These are phyloP conservation scores for Choanephora cucurbitarum DNA, from an alignment of 371 early-diverging fungal species.

Conservation along the genomic window DNA sequence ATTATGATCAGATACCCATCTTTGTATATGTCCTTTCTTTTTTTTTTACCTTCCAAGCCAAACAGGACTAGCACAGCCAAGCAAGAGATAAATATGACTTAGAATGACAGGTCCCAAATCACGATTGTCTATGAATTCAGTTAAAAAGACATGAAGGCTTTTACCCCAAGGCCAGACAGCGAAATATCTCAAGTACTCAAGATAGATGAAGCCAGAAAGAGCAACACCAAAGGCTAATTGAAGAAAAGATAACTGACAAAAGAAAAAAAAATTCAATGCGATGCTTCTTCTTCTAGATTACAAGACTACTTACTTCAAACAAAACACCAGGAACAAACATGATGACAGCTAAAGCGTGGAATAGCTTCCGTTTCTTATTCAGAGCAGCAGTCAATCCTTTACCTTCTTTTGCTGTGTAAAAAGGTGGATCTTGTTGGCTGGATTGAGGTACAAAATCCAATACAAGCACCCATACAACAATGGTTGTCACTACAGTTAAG, in stretches of 20 bases:
- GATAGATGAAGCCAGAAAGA: conserved; percentile 65
- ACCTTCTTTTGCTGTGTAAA: conserved; percentile 17
- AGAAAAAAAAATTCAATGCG: too few relatives aligned
- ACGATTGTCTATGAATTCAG: conserved; percentile 78
- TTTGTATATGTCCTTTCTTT: not conserved
- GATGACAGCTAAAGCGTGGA: conserved; percentile 80
- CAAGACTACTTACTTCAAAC: conserved; percentile 61
- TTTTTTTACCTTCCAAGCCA: conserved; percentile 73
- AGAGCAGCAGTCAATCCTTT: conserved; percentile 53
- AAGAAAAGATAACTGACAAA: conserved; percentile 66
- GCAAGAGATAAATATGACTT: conserved; percentile 83
- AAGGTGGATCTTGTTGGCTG: conserved; percentile 20
- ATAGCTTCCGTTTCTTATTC: conserved; percentile 81
- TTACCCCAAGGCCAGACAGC: conserved; percentile 72
- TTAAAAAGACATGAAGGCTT: conserved; percentile 71
- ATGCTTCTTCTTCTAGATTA: too few relatives aligned
- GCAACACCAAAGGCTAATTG: conserved; percentile 84
- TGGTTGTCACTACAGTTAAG: conserved; percentile 50
- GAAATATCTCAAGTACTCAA: conserved; percentile 82
- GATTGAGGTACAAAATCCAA: conserved; percentile 44
- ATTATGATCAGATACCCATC: too few relatives aligned
- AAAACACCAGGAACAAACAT: conserved; percentile 88
- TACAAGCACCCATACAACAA: conserved; percentile 57
- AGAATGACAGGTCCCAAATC: conserved; percentile 84
- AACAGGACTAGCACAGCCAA: conserved; percentile 90